Evolutionary conservation across 2,329 filamentous ascomycete species (phyloP), one percentile per base, ranked within the genome.

Genomic region (Cercospora sesami): DNA sequence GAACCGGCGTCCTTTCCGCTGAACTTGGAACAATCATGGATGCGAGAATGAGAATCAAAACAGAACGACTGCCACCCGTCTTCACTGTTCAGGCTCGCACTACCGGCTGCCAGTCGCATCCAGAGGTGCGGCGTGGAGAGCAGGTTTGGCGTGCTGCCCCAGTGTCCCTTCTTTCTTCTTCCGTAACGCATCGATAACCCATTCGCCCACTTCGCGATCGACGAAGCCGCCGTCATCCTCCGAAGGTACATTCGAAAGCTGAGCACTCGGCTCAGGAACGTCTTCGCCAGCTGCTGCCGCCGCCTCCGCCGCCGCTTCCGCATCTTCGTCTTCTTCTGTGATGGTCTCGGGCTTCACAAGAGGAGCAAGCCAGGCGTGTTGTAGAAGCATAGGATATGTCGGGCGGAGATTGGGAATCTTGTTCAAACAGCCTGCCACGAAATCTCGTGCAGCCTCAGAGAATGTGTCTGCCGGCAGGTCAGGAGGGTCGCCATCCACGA

Each of bases 401-500:
- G 94, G 94, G n/a, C 95, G 89, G 68, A 96, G 87, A 73, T 92
- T 91, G 8, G 95, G 92, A 23, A 92, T 91, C 80, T 99, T 99
- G 83, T 97, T 93, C 58, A 99, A 85, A 78, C 95, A 98, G 55
- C 90, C 90, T 45, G 87, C 86, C 26, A 99, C 94, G 81, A 99
- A 99, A 74, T 94, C 91, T 65, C 89, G 90, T 2, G 94, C 93
- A 5, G 87, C 85, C 65, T 90, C 86, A 0, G 94, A 95, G 79
- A 91, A 99, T 28, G 87, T 89, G 65, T 91, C 87, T 5, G 85
- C 83, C 0, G 95, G 95, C 33, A 99, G 87, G 75, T 91, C 89
- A 10, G 95, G 95, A 14, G 95, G 93, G n/a, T 97, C 93, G 61
- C 95, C 95, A 78, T 98, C 93, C 39, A 99, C 95, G 77, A 99